Evolutionary conservation across 1,284 basidiomycete species (phyloP), one percentile per base, ranked within the genome.

Genomic region (Exobasidium cylindrosporum): DNA sequence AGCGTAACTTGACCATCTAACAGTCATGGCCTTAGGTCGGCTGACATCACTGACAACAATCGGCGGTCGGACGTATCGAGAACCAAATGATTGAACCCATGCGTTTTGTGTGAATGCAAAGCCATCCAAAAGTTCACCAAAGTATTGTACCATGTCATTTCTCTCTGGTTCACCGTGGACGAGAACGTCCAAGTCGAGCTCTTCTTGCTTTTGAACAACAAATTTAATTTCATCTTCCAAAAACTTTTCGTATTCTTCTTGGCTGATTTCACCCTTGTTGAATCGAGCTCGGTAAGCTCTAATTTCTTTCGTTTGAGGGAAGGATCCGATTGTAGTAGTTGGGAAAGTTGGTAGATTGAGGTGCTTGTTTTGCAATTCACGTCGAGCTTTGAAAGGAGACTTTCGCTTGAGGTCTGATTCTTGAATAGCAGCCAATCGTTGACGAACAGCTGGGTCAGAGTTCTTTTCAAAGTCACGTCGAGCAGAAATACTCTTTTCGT

Each of bases 121-220:
- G 74, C 96, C 96, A 67, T 88, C 85, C 74, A 99, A 86, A 80
- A 89, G 91, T 84, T 99, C 96, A 79, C 96, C 96, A 77, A 98
- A 99, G 89, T 99, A 99, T 84, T 97, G 92, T 65, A 97, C 81
- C 94, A 97, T 97, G 86, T 97, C 94, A 83, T 97, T 97, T 79
- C 94, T 89, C 85, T 97, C 94, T 62, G 96, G 91, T 84, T 99
- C 96, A 80, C 96, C 96, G 84, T 99, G 96, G 72, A 99, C 96
- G 77, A 98, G 87, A 67, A 99, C 87, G 83, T 99, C 96, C 72
- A 99, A 88, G 76, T 90, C 94, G 72, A 94, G 86, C 81, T 87
- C 88, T 86, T 98, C 95, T 83, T 99, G 96, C 90, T 96, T 92
- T 73, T 88, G 86, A 73, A 98, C 94, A 69, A 96, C 94, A 68